Percentiles rank a stretch among this genome's conserved stretches.
phyloP scores from a whole-genome alignment of 1,284 basidiomycete species.

The Naganishia sp. region DNA sequence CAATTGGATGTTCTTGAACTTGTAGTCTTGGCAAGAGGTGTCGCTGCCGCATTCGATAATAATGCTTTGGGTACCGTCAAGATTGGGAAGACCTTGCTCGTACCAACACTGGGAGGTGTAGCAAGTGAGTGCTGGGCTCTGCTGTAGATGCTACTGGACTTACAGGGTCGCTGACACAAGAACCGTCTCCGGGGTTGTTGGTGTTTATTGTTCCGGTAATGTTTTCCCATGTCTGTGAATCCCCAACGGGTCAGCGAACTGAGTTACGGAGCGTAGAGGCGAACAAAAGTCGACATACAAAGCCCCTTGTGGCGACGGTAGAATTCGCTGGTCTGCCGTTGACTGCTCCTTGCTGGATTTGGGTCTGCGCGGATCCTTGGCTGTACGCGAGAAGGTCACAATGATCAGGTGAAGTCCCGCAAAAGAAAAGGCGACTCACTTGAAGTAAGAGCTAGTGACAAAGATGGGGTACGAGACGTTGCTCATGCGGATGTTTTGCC shows the following conservation, averaged over 20 bases:
- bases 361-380: conserved; percentile 40
- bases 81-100: conserved; percentile 39
- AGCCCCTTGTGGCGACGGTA: conserved; percentile 38
- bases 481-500: conserved; percentile 30
- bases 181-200: conserved; percentile 46
- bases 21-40: conserved; percentile 37
- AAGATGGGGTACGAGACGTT: conserved; percentile 58
- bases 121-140: not conserved
- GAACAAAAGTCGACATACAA: conserved; percentile 36
- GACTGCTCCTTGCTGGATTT: conserved; percentile 37
- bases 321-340: conserved; percentile 37
- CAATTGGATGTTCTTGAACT: conserved; percentile 40
- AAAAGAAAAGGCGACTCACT: conserved; percentile 14
- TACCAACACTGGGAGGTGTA: conserved; percentile 45
- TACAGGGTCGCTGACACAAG: conserved; percentile 46
- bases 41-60: conserved; percentile 44
- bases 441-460: conserved; percentile 57
- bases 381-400: conserved; percentile 20
- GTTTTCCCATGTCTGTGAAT: conserved; percentile 43
- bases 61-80: conserved; percentile 44
- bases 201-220: conserved; percentile 55
- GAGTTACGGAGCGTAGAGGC: conserved; percentile 38
- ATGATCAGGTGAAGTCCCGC: not conserved
- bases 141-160: not conserved
- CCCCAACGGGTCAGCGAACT: conserved; percentile 48